phyloP scores from a whole-genome alignment of 1,284 basidiomycete genomes.

The Ganoderma leucocontextum region DNA sequence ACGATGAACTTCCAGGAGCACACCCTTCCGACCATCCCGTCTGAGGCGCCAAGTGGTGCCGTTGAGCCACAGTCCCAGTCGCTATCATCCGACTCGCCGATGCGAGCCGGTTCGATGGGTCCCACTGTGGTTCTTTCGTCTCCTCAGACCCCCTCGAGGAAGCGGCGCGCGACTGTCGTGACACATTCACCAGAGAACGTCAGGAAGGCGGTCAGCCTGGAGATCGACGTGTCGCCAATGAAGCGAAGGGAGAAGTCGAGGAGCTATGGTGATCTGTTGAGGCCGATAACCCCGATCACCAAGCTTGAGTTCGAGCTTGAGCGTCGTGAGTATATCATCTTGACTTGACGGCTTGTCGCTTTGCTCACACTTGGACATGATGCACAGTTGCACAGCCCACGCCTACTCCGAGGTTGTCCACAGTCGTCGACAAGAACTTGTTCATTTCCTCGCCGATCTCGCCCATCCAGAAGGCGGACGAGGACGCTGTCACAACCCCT shows the following conservation, averaged over 20 bases:
- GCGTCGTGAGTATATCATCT: constrained; percentile 52
- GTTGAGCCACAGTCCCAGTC: constrained; percentile 12
- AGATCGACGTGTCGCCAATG: constrained; percentile 58
- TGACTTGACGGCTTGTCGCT: not conserved
- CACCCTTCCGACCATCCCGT: constrained; percentile 40
- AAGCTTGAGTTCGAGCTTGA: constrained; percentile 69
- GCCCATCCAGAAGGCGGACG: constrained; percentile 40
- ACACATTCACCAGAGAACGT: constrained; percentile 60
- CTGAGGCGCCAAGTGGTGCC: constrained; percentile 35
- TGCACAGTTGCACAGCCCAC: constrained; percentile 44
- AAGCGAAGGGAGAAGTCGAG: constrained; percentile 71
- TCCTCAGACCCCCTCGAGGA: constrained; percentile 45
- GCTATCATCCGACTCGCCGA: constrained; percentile 10
- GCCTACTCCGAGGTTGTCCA: constrained; percentile 62
- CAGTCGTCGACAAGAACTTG: constrained; percentile 69
- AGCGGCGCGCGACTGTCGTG: constrained; percentile 72
- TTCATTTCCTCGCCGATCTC: constrained; percentile 57
- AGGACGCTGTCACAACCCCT: constrained; percentile 14
- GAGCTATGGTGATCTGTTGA: constrained; percentile 68
- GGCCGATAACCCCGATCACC: constrained; percentile 71
- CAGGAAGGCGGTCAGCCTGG: constrained; percentile 39
- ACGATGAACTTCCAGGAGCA: constrained; percentile 33
- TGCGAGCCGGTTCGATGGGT: constrained; percentile 9
- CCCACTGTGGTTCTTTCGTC: constrained; percentile 10
- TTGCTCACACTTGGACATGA: not conserved